These are phyloP conservation scores for Pseudocercospora fuligena DNA, from an alignment of 2,329 filamentous ascomycete genomes.

Conservation along the genomic window DNA sequence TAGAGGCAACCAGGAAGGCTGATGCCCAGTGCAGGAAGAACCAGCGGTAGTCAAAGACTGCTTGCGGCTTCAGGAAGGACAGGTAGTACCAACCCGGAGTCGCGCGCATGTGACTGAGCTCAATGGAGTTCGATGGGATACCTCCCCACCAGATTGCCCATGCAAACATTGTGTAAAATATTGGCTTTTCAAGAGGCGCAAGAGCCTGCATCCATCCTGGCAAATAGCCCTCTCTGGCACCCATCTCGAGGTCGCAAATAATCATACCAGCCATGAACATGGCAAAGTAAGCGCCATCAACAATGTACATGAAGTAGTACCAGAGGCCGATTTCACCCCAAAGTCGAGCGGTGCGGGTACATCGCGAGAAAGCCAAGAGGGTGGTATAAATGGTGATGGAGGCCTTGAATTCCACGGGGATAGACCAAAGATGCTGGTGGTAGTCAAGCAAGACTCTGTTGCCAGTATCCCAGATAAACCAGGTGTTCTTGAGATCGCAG, in stretches of 20 bases:
- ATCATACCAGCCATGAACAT: slow-evolving; percentile 67
- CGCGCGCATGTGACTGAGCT: slow-evolving; percentile 56
- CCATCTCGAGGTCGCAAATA: slow-evolving; percentile 64
- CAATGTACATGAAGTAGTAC: slow-evolving; percentile 70
- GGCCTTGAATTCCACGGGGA: slow-evolving; percentile 67
- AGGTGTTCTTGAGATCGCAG: slow-evolving; percentile 69
- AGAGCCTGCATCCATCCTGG: slow-evolving; percentile 56
- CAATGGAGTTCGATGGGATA: slow-evolving; percentile 59
- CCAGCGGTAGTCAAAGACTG: slow-evolving; percentile 41
- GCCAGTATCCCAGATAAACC: slow-evolving; percentile 66
- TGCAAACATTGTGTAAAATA: slow-evolving; percentile 60
- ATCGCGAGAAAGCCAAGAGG: slow-evolving; percentile 61
- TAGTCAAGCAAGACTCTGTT: slow-evolving; percentile 62
- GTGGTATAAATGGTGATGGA: slow-evolving; percentile 67
- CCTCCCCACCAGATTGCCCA: slow-evolving; percentile 64
- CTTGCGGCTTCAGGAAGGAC: slow-evolving; percentile 54
- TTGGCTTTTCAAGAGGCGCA: slow-evolving; percentile 54
- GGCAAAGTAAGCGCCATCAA: slow-evolving; percentile 66
- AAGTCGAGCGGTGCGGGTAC: slow-evolving; percentile 60
- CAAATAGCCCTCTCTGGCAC: slow-evolving; percentile 56
- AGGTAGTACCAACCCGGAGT: slow-evolving; percentile 66
- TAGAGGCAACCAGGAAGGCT: slow-evolving; percentile 59
- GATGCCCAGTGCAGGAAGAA: slow-evolving; percentile 53
- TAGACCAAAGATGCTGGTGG: slow-evolving; percentile 67
- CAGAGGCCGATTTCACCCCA: slow-evolving; percentile 59